Conservation (phyloP, 2,329 filamentous ascomycete species). For the Cadophora sp. region DNA sequence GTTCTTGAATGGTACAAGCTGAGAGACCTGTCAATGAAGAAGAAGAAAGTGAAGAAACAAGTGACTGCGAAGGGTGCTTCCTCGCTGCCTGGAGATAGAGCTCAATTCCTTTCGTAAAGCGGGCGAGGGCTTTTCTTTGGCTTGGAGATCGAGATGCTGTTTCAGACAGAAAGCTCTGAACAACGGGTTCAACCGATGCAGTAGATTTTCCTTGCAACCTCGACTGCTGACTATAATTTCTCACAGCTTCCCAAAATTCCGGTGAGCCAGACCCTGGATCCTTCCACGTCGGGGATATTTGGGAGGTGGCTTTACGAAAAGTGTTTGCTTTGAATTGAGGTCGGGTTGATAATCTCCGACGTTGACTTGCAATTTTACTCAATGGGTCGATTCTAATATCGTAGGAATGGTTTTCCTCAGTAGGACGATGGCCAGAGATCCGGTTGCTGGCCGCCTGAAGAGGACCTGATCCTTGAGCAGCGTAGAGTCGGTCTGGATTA, state of each 20-base stretch:
- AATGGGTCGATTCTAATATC: slow-evolving; percentile 35
- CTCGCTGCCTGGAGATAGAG: slow-evolving; percentile 50
- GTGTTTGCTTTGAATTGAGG: slow-evolving; percentile 7
- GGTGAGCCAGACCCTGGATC: slow-evolving; percentile 8
- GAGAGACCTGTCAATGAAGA: slow-evolving; percentile 45
- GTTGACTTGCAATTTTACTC: slow-evolving; percentile 14
- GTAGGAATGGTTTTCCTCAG: slow-evolving; percentile 24
- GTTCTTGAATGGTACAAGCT: slow-evolving; percentile 57
- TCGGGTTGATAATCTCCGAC: slow-evolving; percentile 6
- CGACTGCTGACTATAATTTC: slow-evolving; percentile 16
- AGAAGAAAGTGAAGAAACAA: slow-evolving; percentile 36
- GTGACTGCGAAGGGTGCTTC: slow-evolving; percentile 47
- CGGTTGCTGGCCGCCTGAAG: slow-evolving; percentile 29
- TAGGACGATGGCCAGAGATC: neutral
- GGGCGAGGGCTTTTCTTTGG: slow-evolving; percentile 50
- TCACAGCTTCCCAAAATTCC: slow-evolving; percentile 24
- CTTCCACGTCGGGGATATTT: slow-evolving; percentile 14
- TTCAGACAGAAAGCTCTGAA: slow-evolving; percentile 32
- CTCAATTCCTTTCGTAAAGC: slow-evolving; percentile 50
- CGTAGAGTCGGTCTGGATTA: slow-evolving; percentile 17
- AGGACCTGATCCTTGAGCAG: slow-evolving; percentile 22
- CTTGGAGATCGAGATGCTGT: slow-evolving; percentile 52
- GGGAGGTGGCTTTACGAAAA: slow-evolving; percentile 3
- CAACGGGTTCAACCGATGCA: slow-evolving; percentile 30
- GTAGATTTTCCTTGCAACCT: slow-evolving; percentile 13